Percentiles rank a stretch among this genome's conserved stretches.
These are phyloP conservation scores for Volvox africanus DNA, from an alignment of 139 green algal species.

Conservation along the genomic window DNA sequence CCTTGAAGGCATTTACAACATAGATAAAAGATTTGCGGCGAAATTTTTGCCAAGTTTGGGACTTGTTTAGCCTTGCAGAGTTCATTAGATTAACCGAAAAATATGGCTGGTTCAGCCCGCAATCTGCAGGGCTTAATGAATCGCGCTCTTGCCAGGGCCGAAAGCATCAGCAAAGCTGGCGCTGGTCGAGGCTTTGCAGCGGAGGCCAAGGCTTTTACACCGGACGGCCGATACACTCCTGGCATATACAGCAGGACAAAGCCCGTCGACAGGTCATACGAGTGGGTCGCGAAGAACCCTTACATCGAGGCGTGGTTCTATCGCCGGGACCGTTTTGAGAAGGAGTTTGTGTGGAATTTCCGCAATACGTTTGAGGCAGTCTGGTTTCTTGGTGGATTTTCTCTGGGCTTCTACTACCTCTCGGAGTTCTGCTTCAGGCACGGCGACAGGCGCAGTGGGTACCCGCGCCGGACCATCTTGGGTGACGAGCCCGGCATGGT, in stretches of 20 bases:
- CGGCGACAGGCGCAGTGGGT: slow-evolving; percentile 38
- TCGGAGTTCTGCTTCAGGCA: slow-evolving; percentile 46
- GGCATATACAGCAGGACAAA: slow-evolving; percentile 43
- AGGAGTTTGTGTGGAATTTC: slow-evolving; percentile 52
- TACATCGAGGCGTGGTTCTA: slow-evolving; percentile 59
- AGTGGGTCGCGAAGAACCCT: slow-evolving; percentile 52
- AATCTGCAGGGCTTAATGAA: slow-evolving; percentile 26
- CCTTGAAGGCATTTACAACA: too few species aligned
- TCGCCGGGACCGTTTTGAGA: slow-evolving; percentile 52
- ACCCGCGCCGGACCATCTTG: slow-evolving; percentile 41
- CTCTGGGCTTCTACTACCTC: slow-evolving; percentile 36
- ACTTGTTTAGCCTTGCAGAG: too few species aligned
- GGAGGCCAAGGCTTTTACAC: slow-evolving; percentile 28
- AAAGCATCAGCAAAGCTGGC: slow-evolving; percentile 17
- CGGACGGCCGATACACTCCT: slow-evolving; percentile 41
- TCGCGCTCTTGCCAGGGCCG: slow-evolving; percentile 1
- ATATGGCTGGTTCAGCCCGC: slow-evolving; percentile 27
- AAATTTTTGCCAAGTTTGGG: too few species aligned
- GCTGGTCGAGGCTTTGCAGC: slow-evolving; percentile 23
- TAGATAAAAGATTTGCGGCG: too few species aligned
- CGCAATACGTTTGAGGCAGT: slow-evolving; percentile 53
- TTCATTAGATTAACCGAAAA: neutral
- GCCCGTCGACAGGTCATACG: slow-evolving; percentile 44
- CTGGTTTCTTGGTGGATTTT: slow-evolving; percentile 47
- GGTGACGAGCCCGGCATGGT: slow-evolving; percentile 40